Evolutionary conservation across 2,329 filamentous ascomycete genomes (phyloP).

Genomic region (Aspergillus glaucus): DNA sequence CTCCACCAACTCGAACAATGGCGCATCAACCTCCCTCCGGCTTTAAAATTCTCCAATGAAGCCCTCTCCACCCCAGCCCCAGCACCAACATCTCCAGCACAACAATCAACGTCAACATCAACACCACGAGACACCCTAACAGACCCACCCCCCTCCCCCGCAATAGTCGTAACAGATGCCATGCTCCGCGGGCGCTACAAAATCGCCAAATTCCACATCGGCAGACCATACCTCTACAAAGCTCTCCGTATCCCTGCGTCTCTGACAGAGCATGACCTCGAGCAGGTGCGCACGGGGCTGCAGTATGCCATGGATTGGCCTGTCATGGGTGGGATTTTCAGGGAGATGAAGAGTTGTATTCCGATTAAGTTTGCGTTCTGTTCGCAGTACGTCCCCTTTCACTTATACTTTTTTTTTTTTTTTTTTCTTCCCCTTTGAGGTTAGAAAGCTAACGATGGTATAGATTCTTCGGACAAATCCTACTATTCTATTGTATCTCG

Average conservation of each 20-base stretch:
- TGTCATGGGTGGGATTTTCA: conserved; percentile 32
- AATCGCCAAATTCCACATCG: conserved; percentile 37
- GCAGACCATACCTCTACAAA: conserved; percentile 37
- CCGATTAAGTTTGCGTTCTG: conserved; percentile 39
- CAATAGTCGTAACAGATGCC: conserved; percentile 30
- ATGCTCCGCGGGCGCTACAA: conserved; percentile 33
- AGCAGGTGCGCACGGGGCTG: conserved; percentile 33
- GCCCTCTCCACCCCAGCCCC: conserved; percentile 13
- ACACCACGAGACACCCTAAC: conserved; percentile 12
- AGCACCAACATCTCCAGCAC: conserved; percentile 17
- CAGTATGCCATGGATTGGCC: conserved; percentile 39
- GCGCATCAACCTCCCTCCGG: conserved; percentile 45
- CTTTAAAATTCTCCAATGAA: conserved; percentile 41
- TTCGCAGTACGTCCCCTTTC: conserved; percentile 24
- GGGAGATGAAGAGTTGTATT: conserved; percentile 37
- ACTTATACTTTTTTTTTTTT: too few relatives aligned
- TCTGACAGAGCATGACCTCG: conserved; percentile 35
- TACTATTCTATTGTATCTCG: conserved; percentile 38
- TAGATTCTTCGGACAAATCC: conserved; percentile 38
- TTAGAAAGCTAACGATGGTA: background rate
- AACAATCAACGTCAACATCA: conserved; percentile 11
- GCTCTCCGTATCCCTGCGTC: conserved; percentile 33
- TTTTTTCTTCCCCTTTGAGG: background rate
- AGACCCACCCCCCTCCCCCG: conserved; percentile 25
- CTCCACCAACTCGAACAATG: conserved; percentile 52